These are phyloP conservation scores for Quercus robur DNA, from an alignment of 306 rosid species.

Conservation along the genomic window DNA sequence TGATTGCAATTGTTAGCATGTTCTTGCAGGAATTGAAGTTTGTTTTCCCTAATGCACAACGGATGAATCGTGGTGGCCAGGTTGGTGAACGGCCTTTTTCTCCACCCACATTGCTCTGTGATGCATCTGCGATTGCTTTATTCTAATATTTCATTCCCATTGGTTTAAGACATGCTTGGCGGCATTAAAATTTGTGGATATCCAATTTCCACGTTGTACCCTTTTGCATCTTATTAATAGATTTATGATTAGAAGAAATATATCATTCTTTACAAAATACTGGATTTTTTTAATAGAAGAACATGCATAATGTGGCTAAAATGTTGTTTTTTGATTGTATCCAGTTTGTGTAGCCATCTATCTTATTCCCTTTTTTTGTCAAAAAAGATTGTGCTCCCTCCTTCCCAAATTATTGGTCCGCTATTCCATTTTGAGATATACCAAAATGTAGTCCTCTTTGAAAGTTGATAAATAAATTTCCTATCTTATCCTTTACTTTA, in stretches of 20 bases:
- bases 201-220: background rate
- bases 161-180: background rate
- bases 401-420: too few relatives aligned
- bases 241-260: background rate
- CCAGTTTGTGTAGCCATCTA: too few relatives aligned
- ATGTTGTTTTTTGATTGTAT: too few relatives aligned
- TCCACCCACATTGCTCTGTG: background rate
- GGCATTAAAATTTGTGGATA: background rate
- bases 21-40: constrained; percentile 68
- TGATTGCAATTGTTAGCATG: constrained; percentile 5
- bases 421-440: too few relatives aligned
- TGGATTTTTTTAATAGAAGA: too few relatives aligned
- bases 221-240: background rate
- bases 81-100: constrained; percentile 34
- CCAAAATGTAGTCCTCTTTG: too few relatives aligned
- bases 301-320: too few relatives aligned
- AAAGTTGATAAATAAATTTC: too few relatives aligned
- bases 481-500: too few relatives aligned
- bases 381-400: too few relatives aligned
- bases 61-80: constrained; percentile 97
- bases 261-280: too few relatives aligned
- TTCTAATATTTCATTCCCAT: background rate
- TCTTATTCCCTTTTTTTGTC: too few relatives aligned
- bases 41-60: constrained; percentile 85
- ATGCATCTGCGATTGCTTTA: background rate